These are phyloP conservation scores for Porcisia hertigi DNA, from an alignment of 208 protist species.

Conservation along the genomic window DNA sequence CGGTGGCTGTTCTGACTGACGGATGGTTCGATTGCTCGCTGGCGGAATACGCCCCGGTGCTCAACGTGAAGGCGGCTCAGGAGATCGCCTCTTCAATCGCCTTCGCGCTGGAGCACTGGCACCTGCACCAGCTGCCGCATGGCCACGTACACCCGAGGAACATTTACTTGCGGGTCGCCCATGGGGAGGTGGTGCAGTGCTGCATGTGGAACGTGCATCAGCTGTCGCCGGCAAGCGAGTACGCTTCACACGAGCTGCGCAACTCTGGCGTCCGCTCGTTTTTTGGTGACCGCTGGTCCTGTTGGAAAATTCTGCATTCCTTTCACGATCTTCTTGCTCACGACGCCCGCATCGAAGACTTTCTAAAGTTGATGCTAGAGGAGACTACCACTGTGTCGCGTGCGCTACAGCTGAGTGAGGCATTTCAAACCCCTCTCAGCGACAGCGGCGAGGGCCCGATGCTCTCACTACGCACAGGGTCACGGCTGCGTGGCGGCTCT, in stretches of 20 bases:
- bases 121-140: slow-evolving; percentile 75
- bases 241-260: slow-evolving; percentile 52
- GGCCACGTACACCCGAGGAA: slow-evolving; percentile 74
- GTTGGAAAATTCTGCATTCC: slow-evolving; percentile 40
- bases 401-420: slow-evolving; percentile 50
- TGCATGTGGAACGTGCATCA: slow-evolving; percentile 59
- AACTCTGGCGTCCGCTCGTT: slow-evolving; percentile 41
- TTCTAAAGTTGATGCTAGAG: slow-evolving; percentile 35
- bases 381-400: slow-evolving; percentile 48
- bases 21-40: slow-evolving; percentile 84
- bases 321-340: slow-evolving; percentile 24
- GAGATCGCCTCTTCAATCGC: slow-evolving; percentile 65
- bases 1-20: slow-evolving; percentile 60
- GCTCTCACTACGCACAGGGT: slow-evolving; percentile 60
- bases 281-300: slow-evolving; percentile 69
- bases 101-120: slow-evolving; percentile 86
- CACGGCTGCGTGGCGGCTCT: slow-evolving; percentile 50
- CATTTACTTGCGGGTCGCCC: slow-evolving; percentile 62
- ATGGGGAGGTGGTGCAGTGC: slow-evolving; percentile 50
- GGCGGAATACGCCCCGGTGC: slow-evolving; percentile 19
- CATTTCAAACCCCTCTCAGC: slow-evolving; percentile 49
- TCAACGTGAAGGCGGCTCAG: slow-evolving; percentile 23
- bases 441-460: slow-evolving; percentile 50
- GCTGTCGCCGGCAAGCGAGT: slow-evolving; percentile 41
- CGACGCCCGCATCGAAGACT: slow-evolving; percentile 34